Percentiles rank a stretch among this genome's conserved stretches.
Evolutionary conservation across 1,139 yeast genomes (phyloP).

Genomic region (Tardiomyces blankii): DNA sequence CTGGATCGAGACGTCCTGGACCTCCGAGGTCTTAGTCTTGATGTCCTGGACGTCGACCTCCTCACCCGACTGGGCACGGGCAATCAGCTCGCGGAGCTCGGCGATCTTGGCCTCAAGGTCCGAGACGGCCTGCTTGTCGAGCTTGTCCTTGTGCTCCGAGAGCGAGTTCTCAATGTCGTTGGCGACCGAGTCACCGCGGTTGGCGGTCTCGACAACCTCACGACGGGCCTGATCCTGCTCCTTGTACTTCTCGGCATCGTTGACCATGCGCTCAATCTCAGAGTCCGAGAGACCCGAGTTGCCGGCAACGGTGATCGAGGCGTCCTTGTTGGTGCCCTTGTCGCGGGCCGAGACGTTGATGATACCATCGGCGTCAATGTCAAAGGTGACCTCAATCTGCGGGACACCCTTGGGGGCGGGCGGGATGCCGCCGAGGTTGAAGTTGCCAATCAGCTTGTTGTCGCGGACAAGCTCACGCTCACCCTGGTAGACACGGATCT

Average conservation of each 20-base stretch:
- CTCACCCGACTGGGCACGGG: conserved; percentile 92
- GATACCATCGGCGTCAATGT: conserved; percentile 97
- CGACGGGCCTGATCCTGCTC: conserved; percentile 93
- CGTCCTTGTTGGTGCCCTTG: conserved; percentile 97
- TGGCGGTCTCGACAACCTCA: conserved; percentile 89
- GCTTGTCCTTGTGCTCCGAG: conserved; percentile 88
- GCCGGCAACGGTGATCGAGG: conserved; percentile 97
- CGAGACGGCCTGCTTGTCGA: conserved; percentile 79
- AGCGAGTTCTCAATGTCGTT: conserved; percentile 93
- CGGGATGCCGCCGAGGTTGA: conserved; percentile 85
- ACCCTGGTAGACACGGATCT: conserved; percentile 99
- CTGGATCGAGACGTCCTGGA: conserved; percentile 85
- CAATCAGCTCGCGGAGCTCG: conserved; percentile 78
- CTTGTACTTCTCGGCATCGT: conserved; percentile 96
- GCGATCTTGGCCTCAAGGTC: conserved; percentile 70
- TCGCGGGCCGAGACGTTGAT: conserved; percentile 98
- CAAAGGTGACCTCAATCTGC: conserved; percentile 96
- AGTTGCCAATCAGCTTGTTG: conserved; percentile 97
- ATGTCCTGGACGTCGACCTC: conserved; percentile 71
- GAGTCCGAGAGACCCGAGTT: conserved; percentile 94
- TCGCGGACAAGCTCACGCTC: conserved; percentile 98
- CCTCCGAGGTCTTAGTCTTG: conserved; percentile 89
- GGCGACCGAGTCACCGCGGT: conserved; percentile 95
- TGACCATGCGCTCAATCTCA: conserved; percentile 97
- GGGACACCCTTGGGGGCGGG: conserved; percentile 99